Evolutionary conservation across 352 stramenopile species (phyloP).

Genomic region (Globisporangium rhizosaccharum): DNA sequence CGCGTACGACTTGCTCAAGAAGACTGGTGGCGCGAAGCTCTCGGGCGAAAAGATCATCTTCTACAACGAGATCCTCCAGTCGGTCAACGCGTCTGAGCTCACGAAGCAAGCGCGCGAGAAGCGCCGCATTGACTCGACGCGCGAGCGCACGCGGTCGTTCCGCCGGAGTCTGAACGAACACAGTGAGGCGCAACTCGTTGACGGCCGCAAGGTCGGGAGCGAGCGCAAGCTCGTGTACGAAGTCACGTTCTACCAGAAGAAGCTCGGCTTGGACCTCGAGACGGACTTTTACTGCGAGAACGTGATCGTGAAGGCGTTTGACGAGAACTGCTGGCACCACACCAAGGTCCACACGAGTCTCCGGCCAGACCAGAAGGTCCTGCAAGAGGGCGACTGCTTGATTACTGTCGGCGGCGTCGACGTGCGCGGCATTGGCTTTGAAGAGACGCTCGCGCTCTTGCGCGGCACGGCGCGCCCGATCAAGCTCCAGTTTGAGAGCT

Average conservation of each 20-base stretch:
- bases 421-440: conserved; percentile 80
- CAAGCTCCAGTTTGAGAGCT: conserved; percentile 77
- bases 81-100: conserved; percentile 60
- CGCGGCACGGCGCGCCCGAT: conserved; percentile 68
- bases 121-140: conserved; percentile 47
- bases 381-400: conserved; percentile 78
- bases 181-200: conserved; percentile 31
- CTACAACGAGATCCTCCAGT: conserved; percentile 84
- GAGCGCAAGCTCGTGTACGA: conserved; percentile 72
- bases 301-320: conserved; percentile 78
- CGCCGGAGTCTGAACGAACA: conserved; percentile 62
- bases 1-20: conserved; percentile 79
- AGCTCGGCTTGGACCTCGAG: conserved; percentile 80
- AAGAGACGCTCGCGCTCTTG: conserved; percentile 75
- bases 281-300: conserved; percentile 89
- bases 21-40: conserved; percentile 57
- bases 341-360: conserved; percentile 58
- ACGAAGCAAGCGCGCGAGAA: conserved; percentile 73
- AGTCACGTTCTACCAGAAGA: conserved; percentile 77
- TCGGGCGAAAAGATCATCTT: conserved; percentile 86
- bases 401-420: conserved; percentile 74
- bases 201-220: conserved; percentile 17
- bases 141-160: conserved; percentile 64
- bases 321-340: conserved; percentile 38
- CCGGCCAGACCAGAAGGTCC: conserved; percentile 42